Conservation (phyloP, 2,329 filamentous ascomycete genomes). For the Fusarium neocosmosporiellum region DNA sequence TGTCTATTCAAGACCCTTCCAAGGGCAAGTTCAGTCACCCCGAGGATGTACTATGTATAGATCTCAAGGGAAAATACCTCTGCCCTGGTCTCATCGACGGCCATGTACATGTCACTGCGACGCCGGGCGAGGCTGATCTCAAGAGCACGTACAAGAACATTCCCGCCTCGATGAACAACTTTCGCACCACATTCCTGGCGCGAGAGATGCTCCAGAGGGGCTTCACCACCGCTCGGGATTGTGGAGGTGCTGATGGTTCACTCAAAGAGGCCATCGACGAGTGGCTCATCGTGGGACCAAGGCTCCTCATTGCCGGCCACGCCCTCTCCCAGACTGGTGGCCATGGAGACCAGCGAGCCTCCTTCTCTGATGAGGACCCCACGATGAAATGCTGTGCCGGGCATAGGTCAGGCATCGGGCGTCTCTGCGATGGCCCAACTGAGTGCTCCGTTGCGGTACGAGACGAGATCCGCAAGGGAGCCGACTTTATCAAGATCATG, state of each 20-base stretch:
- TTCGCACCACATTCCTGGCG: conserved; percentile 60
- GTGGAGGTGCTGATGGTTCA: conserved; percentile 65
- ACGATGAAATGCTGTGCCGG: conserved; percentile 57
- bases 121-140: conserved; percentile 44
- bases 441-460: conserved; percentile 63
- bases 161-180: conserved; percentile 51
- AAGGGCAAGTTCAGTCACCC: no score
- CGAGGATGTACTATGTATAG: no score
- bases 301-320: conserved; percentile 65
- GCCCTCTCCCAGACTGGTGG: conserved; percentile 69
- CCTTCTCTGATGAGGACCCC: conserved; percentile 45
- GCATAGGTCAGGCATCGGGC: conserved; percentile 48
- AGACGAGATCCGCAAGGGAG: conserved; percentile 65
- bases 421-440: conserved; percentile 64
- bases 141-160: conserved; percentile 37
- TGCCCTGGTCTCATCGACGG: conserved; percentile 50
- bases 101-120: conserved; percentile 48
- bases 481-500: conserved; percentile 73
- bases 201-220: conserved; percentile 65
- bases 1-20: no score
- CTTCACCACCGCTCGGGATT: conserved; percentile 69
- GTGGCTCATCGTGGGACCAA: conserved; percentile 64
- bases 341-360: conserved; percentile 61
- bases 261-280: conserved; percentile 68
- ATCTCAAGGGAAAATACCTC: conserved; percentile 45